A percentile compares a stretch with the other conserved stretches of the same genome.
phyloP scores from a whole-genome alignment of 129 eudicot genomes.

The Pittosporum tobira region DNA sequence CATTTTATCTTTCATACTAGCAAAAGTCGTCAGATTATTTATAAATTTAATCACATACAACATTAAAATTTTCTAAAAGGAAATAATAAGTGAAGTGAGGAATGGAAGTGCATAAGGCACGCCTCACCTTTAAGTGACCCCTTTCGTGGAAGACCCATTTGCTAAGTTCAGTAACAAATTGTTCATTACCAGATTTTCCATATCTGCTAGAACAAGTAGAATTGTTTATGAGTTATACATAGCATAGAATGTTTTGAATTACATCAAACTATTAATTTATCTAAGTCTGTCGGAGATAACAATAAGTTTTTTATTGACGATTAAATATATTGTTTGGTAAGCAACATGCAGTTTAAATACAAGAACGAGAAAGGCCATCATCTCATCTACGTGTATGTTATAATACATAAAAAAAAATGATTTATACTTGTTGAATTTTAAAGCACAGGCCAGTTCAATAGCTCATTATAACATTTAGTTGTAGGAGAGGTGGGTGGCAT shows the following conservation, averaged over 20 bases:
- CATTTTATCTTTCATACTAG: background rate
- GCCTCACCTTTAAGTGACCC: conserved; percentile 50
- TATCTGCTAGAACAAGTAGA: conserved; percentile 15
- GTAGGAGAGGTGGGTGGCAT: no score
- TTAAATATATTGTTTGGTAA: background rate
- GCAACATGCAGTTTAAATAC: background rate
- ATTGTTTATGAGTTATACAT: background rate
- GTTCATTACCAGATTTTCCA: conserved; percentile 50
- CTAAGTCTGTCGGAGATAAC: background rate
- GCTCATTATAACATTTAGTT: no score
- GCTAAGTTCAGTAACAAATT: conserved; percentile 49
- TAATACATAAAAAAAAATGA: no score
- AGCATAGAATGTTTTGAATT: background rate
- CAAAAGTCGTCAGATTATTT: background rate
- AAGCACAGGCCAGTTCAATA: no score
- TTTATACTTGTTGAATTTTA: no score
- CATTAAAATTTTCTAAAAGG: no score
- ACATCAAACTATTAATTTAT: background rate
- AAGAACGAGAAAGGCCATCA: no score
- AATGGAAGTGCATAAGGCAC: background rate
- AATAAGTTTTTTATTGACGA: no score
- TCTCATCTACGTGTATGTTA: no score
- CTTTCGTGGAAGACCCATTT: conserved; percentile 65
- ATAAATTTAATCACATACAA: no score
- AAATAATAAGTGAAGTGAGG: background rate